Base-by-base conservation (phyloP, 495 filamentous ascomycete genomes). In the Penicillium flavigenum region DNA sequence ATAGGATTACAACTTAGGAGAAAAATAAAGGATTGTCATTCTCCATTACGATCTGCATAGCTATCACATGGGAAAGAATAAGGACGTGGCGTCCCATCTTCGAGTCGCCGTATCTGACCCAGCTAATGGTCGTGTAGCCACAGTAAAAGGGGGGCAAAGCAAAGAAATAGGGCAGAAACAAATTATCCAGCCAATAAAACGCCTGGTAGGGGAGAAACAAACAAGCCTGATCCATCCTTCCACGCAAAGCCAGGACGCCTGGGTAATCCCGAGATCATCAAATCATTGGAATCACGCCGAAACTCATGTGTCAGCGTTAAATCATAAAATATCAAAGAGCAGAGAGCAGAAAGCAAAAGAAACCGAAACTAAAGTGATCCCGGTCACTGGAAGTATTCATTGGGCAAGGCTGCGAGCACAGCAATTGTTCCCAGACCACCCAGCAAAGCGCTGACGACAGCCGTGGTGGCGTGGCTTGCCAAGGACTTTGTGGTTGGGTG, bases 381-480 rank as follows among this genome's bases (percentile, higher is more conserved):
- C 55, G 31, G 26, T 51, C 44, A 61, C 51, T 61, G 57, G 51
- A 80, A 80, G 58, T 72, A 79, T 42, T 75, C 71, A 3, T 69
- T 60, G 19, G 77, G 77, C 11, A 80, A 68, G 22, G 75, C 65
- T 5, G 81, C 79, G 36, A 83, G 66, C 29, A 72, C 63, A 31
- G 75, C 79, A 62, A 83, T 73, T 43, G 79, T 75, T 22, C 78
- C 77, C 45, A 83, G 66, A 47, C 77, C 72, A 49, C 80, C 80
- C 39, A 80, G 65, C 20, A 80, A 58, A 20, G 72, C 76, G 32
- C 80, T 75, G 14, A 77, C 60, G 2, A 76, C 51, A 32, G 79
- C 78, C 41, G 76, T 76, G 19, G 75, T 66, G 16, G 78, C 75
- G 57, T 79, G 76, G 45, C 61, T 74, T 31, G 64, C 68, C 41